Evolutionary conservation across 208 protist genomes (phyloP), one percentile per base, ranked within the genome.

Genomic region (Endotrypanum monterogeii): DNA sequence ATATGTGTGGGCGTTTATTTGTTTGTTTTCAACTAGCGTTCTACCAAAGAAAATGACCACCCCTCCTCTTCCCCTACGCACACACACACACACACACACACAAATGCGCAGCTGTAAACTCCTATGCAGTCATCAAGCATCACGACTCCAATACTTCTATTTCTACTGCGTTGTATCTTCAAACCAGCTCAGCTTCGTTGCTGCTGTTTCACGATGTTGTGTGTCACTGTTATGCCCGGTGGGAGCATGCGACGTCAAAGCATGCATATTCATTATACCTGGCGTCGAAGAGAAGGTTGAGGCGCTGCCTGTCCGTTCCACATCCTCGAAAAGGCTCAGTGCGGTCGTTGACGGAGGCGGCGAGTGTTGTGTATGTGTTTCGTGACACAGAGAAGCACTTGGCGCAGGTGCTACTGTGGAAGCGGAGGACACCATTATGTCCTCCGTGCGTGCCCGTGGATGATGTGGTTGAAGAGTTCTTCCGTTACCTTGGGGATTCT

Each of bases 301-400:
- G 18, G 18, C 8, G 57, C 23, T 25, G 41, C n/a, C 20, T 35
- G 60, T 65, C 30, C 35, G 25, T 18, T 25, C 62, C 4, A 80
- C 44, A 32, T 80, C 76, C 37, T 80, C 76, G 32, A 80, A 80
- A 30, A 80, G 67, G 58, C 50, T 48, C 30, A 74, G 46, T 20
- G 61, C 25, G 61, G 37, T 67, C 61, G 61, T 32, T 54, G 63
- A 41, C 44, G 39, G 63, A 5, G 50, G 63, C 44, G 50, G 63
- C 18, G n/a, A 23, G 35, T 11, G 58, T 35, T 44, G 58, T 63
- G 30, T 63, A 18, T 46, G 32, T 28, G 35, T 35, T 25, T 8
- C 39, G 39, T 44, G 28, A 32, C 58, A 44, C 58, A 28, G 12
- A 9, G 16, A 35, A 12, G 58, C 25, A 35, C 58, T 63, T 63